Conservation (phyloP, 2,329 filamentous ascomycete species). For the Colletotrichum lupini region DNA sequence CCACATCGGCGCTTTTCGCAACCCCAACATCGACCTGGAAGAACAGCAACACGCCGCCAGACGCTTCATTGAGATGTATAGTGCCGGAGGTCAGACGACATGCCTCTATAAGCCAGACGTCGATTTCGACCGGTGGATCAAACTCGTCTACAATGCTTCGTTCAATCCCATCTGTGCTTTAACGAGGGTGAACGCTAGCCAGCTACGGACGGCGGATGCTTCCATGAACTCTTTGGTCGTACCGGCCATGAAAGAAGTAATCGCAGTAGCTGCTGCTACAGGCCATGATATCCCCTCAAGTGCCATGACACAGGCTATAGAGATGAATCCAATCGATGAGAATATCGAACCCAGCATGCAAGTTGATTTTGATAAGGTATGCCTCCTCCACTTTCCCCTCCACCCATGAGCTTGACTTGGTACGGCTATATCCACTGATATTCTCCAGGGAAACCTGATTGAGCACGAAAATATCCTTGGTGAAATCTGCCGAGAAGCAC, state of each 20-base stretch:
- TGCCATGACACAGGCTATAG: conserved; percentile 57
- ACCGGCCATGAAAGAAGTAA: conserved; percentile 66
- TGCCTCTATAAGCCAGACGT: conserved; percentile 55
- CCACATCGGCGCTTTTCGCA: conserved; percentile 61
- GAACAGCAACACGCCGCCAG: conserved; percentile 45
- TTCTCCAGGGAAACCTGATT: conserved; percentile 37
- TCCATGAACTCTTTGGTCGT: conserved; percentile 58
- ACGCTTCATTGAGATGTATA: conserved; percentile 60
- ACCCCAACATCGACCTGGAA: conserved; percentile 43
- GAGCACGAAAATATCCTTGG: conserved; percentile 65
- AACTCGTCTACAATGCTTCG: conserved; percentile 62
- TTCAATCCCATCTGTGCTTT: conserved; percentile 65
- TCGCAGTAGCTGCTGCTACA: conserved; percentile 54
- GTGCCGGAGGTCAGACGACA: conserved; percentile 55
- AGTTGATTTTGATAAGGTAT: conserved; percentile 59
- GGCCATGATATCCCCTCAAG: conserved; percentile 55
- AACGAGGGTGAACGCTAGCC: conserved; percentile 60
- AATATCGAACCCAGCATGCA: conserved; percentile 65
- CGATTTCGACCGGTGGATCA: conserved; percentile 57
- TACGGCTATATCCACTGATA: background rate
- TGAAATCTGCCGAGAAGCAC: conserved; percentile 61
- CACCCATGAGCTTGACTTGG: too few species aligned
- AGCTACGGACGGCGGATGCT: conserved; percentile 57
- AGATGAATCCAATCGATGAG: conserved; percentile 59
- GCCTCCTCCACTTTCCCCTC: too few species aligned